phyloP scores from a whole-genome alignment of 106 monocot genomes.

The Allium cepa region DNA sequence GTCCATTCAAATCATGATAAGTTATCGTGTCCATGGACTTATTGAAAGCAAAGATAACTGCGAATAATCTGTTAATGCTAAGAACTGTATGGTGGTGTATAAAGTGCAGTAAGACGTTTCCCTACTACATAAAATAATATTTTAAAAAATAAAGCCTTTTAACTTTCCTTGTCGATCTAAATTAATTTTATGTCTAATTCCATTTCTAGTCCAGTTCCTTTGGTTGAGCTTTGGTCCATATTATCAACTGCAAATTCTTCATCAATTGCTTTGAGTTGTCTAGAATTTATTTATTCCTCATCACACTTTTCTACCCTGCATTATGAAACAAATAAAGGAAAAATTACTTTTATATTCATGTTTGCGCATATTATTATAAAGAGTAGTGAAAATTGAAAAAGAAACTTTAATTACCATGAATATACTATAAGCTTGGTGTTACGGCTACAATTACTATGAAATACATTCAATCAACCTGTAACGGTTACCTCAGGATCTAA shows the following conservation, averaged over 20 bases:
- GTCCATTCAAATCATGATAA: no score
- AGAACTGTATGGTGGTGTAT: no score
- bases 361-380: background rate
- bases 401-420: slow-evolving; percentile 43
- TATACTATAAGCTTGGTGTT: slow-evolving; percentile 55
- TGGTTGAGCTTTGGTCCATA: background rate
- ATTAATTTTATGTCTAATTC: slow-evolving; percentile 13
- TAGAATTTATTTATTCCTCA: slow-evolving; percentile 10
- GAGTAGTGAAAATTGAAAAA: no score
- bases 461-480: slow-evolving; percentile 91
- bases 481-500: background rate
- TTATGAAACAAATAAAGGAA: background rate
- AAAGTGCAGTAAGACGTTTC: slow-evolving; percentile 3
- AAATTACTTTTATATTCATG: no score
- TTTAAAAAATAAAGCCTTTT: background rate
- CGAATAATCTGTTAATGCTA: no score
- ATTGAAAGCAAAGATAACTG: no score
- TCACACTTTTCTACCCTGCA: slow-evolving; percentile 22
- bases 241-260: slow-evolving; percentile 16
- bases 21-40: no score
- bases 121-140: slow-evolving; percentile 8
- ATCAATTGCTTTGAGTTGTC: slow-evolving; percentile 12
- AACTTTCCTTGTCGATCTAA: no score
- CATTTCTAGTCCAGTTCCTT: slow-evolving; percentile 15
- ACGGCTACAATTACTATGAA: slow-evolving; percentile 70